Percentiles rank a stretch among this genome's conserved stretches.
Evolutionary conservation across 257 asterid genomes (phyloP).

Genomic region (Scutellaria minor): DNA sequence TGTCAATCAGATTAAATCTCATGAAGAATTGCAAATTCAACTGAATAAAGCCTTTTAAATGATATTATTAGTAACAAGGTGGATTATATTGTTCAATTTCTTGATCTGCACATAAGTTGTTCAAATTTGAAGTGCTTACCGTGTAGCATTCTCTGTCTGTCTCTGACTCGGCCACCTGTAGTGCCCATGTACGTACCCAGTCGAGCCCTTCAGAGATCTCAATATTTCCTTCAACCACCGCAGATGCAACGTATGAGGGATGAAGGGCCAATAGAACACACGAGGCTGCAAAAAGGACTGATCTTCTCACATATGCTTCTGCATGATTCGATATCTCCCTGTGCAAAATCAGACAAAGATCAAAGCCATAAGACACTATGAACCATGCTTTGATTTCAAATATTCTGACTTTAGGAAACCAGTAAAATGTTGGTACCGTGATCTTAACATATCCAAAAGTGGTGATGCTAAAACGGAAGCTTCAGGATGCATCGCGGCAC

Average conservation of each 20-base stretch:
- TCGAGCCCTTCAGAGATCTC: constrained; percentile 82
- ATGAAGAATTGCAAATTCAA: not conserved
- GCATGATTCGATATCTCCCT: constrained; percentile 79
- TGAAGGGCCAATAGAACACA: constrained; percentile 81
- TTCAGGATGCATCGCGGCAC: constrained; percentile 97
- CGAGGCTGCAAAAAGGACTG: constrained; percentile 90
- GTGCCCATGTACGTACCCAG: constrained; percentile 89
- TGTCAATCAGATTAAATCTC: not conserved
- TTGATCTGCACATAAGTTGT: not conserved
- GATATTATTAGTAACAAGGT: not conserved
- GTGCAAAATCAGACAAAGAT: constrained; percentile 37
- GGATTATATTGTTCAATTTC: not conserved
- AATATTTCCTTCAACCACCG: constrained; percentile 64
- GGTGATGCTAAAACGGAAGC: constrained; percentile 88
- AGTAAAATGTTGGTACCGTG: constrained; percentile 54
- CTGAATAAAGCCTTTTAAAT: not conserved
- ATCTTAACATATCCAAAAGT: constrained; percentile 82
- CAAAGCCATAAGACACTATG: constrained; percentile 20
- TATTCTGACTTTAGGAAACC: no score
- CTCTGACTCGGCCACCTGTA: constrained; percentile 80
- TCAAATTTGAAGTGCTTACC: constrained; percentile 48
- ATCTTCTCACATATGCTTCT: constrained; percentile 90
- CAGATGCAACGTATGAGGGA: constrained; percentile 85
- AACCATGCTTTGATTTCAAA: not conserved
- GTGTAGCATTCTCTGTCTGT: constrained; percentile 84